phyloP scores from a whole-genome alignment of 106 monocot genomes.

The Allium sativum region DNA sequence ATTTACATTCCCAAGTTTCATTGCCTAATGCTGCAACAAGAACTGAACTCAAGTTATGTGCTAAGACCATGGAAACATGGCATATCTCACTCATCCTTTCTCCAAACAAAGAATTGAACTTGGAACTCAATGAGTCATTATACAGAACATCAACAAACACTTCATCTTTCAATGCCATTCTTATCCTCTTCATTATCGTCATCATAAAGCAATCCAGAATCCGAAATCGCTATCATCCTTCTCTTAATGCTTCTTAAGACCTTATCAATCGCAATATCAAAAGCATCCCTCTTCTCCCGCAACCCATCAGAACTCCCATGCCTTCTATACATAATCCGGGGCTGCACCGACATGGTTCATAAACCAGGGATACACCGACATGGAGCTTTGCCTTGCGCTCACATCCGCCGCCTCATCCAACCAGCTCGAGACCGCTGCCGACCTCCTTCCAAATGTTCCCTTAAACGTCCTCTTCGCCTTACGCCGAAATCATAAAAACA shows the following conservation, averaged over 20 bases:
- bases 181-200: conserved; percentile 15
- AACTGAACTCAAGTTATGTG: too few species aligned
- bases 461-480: conserved; percentile 60
- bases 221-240: conserved; percentile 12
- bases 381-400: conserved; percentile 94
- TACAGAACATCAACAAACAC: too few species aligned
- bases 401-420: conserved; percentile 74
- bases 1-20: too few species aligned
- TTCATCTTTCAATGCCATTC: too few species aligned
- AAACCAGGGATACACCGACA: conserved; percentile 54
- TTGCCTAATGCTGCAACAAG: too few species aligned
- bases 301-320: conserved; percentile 52
- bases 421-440: conserved; percentile 42
- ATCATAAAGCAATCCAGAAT: conserved; percentile 10
- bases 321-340: conserved; percentile 54
- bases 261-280: conserved; percentile 76
- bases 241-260: conserved; percentile 36
- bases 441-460: conserved; percentile 80
- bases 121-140: too few species aligned
- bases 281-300: conserved; percentile 47
- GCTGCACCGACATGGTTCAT: conserved; percentile 92
- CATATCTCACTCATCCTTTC: too few species aligned
- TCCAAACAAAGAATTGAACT: too few species aligned
- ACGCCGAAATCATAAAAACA: conserved; percentile 78
- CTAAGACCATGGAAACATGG: too few species aligned